Percentiles rank a stretch among this genome's conserved stretches.
Evolutionary conservation across 1,139 yeast genomes (phyloP).

Genomic region (Diutina rugosa): DNA sequence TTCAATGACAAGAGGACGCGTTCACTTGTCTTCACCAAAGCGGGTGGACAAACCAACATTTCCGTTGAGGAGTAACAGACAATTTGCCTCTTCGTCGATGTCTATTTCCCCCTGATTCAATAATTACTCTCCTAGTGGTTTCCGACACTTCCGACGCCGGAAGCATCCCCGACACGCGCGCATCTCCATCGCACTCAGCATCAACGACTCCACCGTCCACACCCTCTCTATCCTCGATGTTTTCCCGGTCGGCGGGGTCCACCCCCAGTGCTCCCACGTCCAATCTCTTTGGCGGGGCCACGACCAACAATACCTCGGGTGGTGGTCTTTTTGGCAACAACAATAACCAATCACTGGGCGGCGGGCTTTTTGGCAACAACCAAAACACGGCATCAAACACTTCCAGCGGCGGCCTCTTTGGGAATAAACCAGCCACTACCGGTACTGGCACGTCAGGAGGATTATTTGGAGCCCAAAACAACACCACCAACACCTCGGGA

Average conservation of each 20-base stretch:
- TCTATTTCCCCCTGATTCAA: no score
- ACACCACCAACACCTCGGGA: conserved; percentile 4
- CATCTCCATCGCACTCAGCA: not conserved
- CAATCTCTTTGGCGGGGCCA: not conserved
- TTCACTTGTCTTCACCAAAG: no score
- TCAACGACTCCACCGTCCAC: not conserved
- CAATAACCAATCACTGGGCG: not conserved
- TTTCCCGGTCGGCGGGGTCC: conserved; percentile 1
- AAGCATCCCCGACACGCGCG: not conserved
- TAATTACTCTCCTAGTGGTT: no score
- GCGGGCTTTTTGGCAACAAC: conserved; percentile 8
- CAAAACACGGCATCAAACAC: not conserved
- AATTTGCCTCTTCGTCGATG: no score
- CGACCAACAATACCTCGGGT: not conserved
- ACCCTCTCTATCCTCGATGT: not conserved
- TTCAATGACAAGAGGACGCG: no score
- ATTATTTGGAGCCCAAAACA: not conserved
- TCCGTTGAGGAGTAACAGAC: no score
- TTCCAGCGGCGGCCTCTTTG: not conserved
- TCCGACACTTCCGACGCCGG: no score
- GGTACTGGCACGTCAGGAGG: not conserved
- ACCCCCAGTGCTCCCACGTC: not conserved
- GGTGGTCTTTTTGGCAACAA: not conserved
- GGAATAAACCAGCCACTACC: not conserved
- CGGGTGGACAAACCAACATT: no score